Evolutionary conservation across 2,329 filamentous ascomycete species (phyloP), one percentile per base, ranked within the genome.

Genomic region (Aurifilum marmelostoma): DNA sequence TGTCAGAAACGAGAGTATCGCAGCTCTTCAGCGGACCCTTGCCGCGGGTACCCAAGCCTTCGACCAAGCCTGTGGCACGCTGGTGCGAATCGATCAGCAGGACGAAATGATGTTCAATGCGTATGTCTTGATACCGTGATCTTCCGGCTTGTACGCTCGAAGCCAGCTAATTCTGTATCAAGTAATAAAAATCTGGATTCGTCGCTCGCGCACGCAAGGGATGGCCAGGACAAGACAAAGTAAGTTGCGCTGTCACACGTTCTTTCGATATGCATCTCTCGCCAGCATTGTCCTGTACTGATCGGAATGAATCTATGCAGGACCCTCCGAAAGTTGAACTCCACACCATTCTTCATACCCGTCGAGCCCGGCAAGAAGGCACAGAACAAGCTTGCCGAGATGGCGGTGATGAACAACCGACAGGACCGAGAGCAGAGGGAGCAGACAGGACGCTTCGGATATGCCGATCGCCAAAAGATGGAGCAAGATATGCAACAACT

Each of bases 281-380:
- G 18, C 21, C 27, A 3, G n/a, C 24, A 5, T 24, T 52, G 27
- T 32, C 4, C 27, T 1, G 24, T 32, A n/a, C 56, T 66, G 2
- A 61, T 21, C 7, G 9, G 12, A 52, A 24, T 43, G 11, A 64
- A n/a, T 39, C 18, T 9, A 2, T n/a, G 5, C n/a, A 88, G 89
- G 62, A 93, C 97, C 76, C 83, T 97, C 50, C 95, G 95, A 82
- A 92, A 88, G 0, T 83, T 97, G 63, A 97, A 97, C 80, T 85
- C 91, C 72, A 94, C 91, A 82, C 97, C 97, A 93, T 97, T 97
- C 76, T 92, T 92, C 6, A 87, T 94, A 29, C 91, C 94, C 75
- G 90, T 94, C 34, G 84, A 84, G 66, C 96, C 92, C 0, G 88
- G 88, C 18, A 88, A 87, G 71, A 87, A 85, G 73, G 87, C 90